These are phyloP conservation scores for Kwoniella dendrophila DNA, from an alignment of 768 basidiomycete species.

Conservation along the genomic window DNA sequence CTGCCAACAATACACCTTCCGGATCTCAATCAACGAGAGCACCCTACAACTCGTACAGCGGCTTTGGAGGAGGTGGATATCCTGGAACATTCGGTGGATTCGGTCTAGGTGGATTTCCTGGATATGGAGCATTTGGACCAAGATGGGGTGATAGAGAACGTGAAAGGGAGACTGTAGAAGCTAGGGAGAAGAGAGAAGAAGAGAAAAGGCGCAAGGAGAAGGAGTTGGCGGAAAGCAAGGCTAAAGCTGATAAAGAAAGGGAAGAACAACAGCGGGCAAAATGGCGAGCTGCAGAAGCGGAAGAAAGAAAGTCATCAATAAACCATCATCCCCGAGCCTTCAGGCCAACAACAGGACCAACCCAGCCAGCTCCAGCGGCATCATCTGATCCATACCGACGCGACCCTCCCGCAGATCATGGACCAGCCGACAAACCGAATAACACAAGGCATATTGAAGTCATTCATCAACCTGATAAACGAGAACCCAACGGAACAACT, in stretches of 20 bases:
- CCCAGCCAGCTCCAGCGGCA: background rate
- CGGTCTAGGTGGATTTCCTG: conserved; percentile 24
- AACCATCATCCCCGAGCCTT: conserved; percentile 13
- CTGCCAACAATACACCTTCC: background rate
- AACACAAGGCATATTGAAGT: conserved; percentile 36
- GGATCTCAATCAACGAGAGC: conserved; percentile 5
- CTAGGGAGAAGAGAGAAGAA: background rate
- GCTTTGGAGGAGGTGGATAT: conserved; percentile 5
- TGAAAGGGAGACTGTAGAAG: conserved; percentile 3
- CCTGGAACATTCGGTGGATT: conserved; percentile 21
- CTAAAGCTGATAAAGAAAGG: conserved; percentile 23
- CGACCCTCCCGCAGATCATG: no score
- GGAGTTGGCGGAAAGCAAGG: conserved; percentile 14
- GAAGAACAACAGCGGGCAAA: no score
- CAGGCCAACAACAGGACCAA: conserved; percentile 3
- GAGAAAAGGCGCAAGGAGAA: conserved; percentile 13
- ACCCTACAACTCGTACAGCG: background rate
- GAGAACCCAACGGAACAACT: background rate
- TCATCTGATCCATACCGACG: no score
- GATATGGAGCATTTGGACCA: conserved; percentile 19
- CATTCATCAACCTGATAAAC: conserved; percentile 31
- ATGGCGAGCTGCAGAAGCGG: conserved; percentile 7
- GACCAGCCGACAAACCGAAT: conserved; percentile 12
- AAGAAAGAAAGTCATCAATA: conserved; percentile 15
- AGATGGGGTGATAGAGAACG: conserved; percentile 14